These are phyloP conservation scores for Thelephora ganbajun DNA, from an alignment of 768 basidiomycete species.

Conservation along the genomic window DNA sequence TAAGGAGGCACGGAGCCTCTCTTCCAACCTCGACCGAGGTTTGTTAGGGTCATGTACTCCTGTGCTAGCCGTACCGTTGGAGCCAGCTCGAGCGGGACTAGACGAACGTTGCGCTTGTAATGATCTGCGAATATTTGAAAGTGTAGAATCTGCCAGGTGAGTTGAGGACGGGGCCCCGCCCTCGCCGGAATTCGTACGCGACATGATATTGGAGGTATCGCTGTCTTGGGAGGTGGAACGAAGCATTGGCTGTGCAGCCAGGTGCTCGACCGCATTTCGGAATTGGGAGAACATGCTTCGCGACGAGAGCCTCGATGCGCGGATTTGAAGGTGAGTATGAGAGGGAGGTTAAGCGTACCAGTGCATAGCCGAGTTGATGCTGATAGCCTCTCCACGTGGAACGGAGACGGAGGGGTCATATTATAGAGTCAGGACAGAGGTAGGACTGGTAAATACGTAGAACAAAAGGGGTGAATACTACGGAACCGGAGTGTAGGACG, in stretches of 20 bases:
- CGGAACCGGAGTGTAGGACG: not conserved
- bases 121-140: constrained; percentile 51
- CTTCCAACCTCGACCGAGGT: constrained; percentile 52
- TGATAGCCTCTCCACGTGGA: too few species aligned
- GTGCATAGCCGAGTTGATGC: too few species aligned
- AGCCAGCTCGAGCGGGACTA: constrained; percentile 20
- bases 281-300: constrained; percentile 59
- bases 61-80: constrained; percentile 7
- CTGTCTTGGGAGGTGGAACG: constrained; percentile 23
- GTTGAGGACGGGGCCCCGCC: constrained; percentile 28
- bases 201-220: constrained; percentile 21
- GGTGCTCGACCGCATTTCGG: constrained; percentile 56
- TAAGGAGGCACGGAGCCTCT: constrained; percentile 51
- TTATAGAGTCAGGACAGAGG: too few species aligned
- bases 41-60: constrained; percentile 10
- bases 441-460: not conserved
- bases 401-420: too few species aligned
- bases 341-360: not conserved
- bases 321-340: not conserved
- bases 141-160: constrained; percentile 47
- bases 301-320: not conserved
- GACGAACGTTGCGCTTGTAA: constrained; percentile 36
- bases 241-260: constrained; percentile 32
- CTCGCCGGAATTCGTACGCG: constrained; percentile 7
- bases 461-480: too few species aligned